A percentile compares a stretch with the other conserved stretches of the same genome.
Conservation (phyloP, 2,329 filamentous ascomycete species). For the Cryphonectria carpinicola region DNA sequence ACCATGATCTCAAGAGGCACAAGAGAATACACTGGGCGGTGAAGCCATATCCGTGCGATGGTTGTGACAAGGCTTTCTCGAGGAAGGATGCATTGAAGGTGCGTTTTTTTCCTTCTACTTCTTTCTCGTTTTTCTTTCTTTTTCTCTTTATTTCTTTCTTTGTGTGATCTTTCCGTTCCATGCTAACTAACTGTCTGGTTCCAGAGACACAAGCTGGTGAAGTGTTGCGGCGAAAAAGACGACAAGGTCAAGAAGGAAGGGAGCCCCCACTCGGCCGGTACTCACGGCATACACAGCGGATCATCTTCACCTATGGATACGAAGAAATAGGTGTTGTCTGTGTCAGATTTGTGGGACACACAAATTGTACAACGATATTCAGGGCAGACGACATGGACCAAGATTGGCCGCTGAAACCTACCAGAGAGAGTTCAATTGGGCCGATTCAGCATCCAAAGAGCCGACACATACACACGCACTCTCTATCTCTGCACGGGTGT, state of each 20-base stretch:
- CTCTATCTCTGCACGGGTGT: not conserved
- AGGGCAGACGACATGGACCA: not conserved
- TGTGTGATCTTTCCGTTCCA: not conserved
- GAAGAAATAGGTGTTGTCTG: conserved; percentile 18
- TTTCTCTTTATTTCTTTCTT: not conserved
- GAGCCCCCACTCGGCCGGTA: conserved; percentile 23
- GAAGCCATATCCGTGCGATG: conserved; percentile 90
- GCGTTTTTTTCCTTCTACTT: conserved; percentile 38
- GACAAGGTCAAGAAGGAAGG: conserved; percentile 32
- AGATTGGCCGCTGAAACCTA: not conserved
- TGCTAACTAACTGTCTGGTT: conserved; percentile 29
- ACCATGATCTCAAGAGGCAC: conserved; percentile 94
- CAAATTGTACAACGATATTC: not conserved
- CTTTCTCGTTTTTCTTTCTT: not conserved
- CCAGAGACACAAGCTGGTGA: conserved; percentile 66
- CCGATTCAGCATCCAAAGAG: not conserved
- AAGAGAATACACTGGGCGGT: conserved; percentile 93
- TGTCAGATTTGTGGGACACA: not conserved
- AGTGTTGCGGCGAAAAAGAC: conserved; percentile 59
- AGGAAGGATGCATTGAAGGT: conserved; percentile 97
- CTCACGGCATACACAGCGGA: conserved; percentile 28
- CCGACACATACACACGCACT: not conserved
- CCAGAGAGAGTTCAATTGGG: not conserved
- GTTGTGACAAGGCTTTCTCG: conserved; percentile 96
- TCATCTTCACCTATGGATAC: conserved; percentile 30